A percentile compares a stretch with the other conserved stretches of the same genome.
Evolutionary conservation across 2,329 filamentous ascomycete species (phyloP).

Genomic region (Cladophialophora bantiana): DNA sequence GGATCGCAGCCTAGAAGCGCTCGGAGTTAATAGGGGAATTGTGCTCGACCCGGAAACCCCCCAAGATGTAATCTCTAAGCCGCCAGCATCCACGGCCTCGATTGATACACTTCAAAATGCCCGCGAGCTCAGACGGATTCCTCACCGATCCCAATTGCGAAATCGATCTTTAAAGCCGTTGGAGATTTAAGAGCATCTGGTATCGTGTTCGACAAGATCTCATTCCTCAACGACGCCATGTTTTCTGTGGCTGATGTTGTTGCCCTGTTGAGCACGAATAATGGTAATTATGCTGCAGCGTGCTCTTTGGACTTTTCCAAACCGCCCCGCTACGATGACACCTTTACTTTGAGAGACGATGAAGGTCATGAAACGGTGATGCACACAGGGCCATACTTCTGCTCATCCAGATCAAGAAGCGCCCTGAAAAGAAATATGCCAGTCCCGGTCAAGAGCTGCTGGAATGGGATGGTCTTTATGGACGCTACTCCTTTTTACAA

Average conservation of each 20-base stretch:
- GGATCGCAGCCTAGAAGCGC: slow-evolving; percentile 50
- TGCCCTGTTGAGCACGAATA: slow-evolving; percentile 64
- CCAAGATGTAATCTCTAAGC: slow-evolving; percentile 32
- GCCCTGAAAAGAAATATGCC: slow-evolving; percentile 58
- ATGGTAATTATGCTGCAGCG: slow-evolving; percentile 67
- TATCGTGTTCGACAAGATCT: slow-evolving; percentile 60
- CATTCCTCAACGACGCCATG: slow-evolving; percentile 62
- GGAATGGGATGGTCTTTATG: slow-evolving; percentile 66
- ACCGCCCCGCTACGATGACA: slow-evolving; percentile 71
- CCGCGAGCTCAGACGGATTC: slow-evolving; percentile 64
- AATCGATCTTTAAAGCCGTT: slow-evolving; percentile 69
- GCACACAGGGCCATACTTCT: slow-evolving; percentile 72
- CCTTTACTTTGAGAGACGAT: slow-evolving; percentile 73
- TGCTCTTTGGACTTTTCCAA: slow-evolving; percentile 72
- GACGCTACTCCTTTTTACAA: slow-evolving; percentile 61
- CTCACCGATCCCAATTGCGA: slow-evolving; percentile 67
- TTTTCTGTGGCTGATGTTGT: slow-evolving; percentile 60
- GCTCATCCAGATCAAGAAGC: slow-evolving; percentile 56
- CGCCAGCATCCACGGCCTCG: slow-evolving; percentile 64
- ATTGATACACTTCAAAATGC: slow-evolving; percentile 58
- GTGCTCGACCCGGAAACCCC: slow-evolving; percentile 41
- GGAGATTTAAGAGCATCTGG: slow-evolving; percentile 59
- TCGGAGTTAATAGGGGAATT: slow-evolving; percentile 61
- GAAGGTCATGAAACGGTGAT: slow-evolving; percentile 69
- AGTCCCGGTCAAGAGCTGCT: slow-evolving; percentile 65